These are phyloP conservation scores for Neonectria faginata DNA, from an alignment of 2,329 filamentous ascomycete species.

Conservation along the genomic window DNA sequence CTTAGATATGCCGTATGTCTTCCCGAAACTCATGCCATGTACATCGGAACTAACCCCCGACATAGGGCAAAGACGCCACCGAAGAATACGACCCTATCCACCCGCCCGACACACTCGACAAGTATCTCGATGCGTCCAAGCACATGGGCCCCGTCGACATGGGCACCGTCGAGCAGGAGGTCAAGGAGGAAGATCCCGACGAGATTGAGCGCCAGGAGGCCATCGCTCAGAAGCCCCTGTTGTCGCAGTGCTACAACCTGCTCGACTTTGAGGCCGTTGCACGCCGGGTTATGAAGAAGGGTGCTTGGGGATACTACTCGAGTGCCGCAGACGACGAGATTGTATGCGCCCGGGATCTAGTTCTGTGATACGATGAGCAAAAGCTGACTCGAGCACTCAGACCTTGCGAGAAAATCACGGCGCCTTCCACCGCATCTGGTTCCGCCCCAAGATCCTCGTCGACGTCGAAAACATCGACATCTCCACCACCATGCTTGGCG, in stretches of 20 bases:
- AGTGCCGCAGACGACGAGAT: constrained; percentile 75
- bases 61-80: constrained; percentile 86
- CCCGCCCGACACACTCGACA: constrained; percentile 87
- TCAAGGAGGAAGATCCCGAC: constrained; percentile 74
- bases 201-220: constrained; percentile 77
- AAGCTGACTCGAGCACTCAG: constrained; percentile 55
- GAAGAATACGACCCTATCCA: constrained; percentile 91
- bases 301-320: constrained; percentile 97
- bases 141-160: constrained; percentile 93
- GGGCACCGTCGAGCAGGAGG: constrained; percentile 78
- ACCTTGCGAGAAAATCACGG: constrained; percentile 95
- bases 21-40: neutral
- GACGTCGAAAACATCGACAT: constrained; percentile 91
- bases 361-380: neutral
- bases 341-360: constrained; percentile 42
- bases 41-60: constrained; percentile 24
- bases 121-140: constrained; percentile 86
- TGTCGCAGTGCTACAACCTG: constrained; percentile 92
- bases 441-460: constrained; percentile 88
- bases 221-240: constrained; percentile 78
- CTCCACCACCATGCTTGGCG: constrained; percentile 93
- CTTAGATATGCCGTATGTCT: constrained; percentile 83
- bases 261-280: constrained; percentile 97
- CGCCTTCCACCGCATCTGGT: constrained; percentile 97
- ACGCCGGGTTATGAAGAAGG: constrained; percentile 91